Conservation (phyloP, 2,329 filamentous ascomycete species). For the Thielaviopsis punctulata region DNA sequence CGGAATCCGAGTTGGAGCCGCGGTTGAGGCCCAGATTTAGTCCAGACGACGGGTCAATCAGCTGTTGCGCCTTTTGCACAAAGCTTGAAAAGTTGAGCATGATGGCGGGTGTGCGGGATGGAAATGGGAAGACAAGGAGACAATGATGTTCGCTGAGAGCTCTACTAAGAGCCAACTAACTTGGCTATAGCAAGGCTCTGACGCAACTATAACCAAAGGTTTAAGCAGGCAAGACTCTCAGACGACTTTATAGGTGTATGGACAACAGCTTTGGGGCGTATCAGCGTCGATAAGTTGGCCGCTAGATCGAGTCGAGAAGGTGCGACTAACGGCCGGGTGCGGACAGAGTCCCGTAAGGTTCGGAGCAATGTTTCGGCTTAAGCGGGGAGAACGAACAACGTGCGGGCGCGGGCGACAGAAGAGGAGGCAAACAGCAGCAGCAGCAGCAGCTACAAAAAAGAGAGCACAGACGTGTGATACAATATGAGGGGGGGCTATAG, state of each 20-base stretch:
- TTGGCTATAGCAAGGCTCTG: not conserved
- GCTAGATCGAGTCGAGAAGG: not conserved
- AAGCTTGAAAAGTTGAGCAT: constrained; percentile 57
- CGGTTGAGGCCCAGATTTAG: constrained; percentile 19
- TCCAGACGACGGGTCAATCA: constrained; percentile 78
- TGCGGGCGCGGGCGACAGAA: no score
- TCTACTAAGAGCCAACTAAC: not conserved
- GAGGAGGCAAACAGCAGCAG: not conserved
- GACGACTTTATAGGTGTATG: not conserved
- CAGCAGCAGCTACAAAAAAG: not conserved
- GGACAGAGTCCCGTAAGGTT: not conserved
- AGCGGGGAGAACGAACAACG: not conserved
- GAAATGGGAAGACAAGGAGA: constrained; percentile 11
- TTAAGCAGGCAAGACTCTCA: not conserved
- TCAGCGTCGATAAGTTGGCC: not conserved
- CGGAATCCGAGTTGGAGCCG: constrained; percentile 46
- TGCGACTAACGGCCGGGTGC: not conserved
- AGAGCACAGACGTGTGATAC: not conserved
- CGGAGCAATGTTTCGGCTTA: not conserved
- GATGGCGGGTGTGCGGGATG: constrained; percentile 21
- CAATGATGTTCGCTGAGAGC: no score
- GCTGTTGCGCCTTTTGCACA: constrained; percentile 87
- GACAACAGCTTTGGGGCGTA: not conserved
- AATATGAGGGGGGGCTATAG: no score
- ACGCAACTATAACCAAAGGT: no score